These are phyloP conservation scores for Fagus crenata DNA, from an alignment of 306 rosid species.

Conservation along the genomic window DNA sequence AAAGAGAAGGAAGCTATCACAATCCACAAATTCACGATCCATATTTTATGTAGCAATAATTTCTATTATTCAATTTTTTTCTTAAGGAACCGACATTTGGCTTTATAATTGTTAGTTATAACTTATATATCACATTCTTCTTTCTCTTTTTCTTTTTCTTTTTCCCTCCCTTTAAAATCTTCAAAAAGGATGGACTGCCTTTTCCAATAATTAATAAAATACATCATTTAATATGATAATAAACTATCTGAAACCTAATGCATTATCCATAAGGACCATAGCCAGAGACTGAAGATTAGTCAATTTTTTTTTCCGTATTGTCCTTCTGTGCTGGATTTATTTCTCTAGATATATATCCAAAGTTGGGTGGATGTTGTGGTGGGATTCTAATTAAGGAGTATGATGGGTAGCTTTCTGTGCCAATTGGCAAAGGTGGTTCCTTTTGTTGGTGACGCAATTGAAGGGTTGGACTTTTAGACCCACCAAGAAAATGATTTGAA, in stretches of 20 bases:
- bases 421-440: slow-evolving; percentile 15
- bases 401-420: slow-evolving; percentile 21
- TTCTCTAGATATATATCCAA: slow-evolving; percentile 25
- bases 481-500: background rate
- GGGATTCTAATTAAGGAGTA: background rate
- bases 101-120: background rate
- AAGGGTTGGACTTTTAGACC: slow-evolving; percentile 11
- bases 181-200: background rate
- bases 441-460: slow-evolving; percentile 45
- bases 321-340: background rate
- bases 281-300: slow-evolving; percentile 12
- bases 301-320: slow-evolving; percentile 17
- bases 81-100: background rate
- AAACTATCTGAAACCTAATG: background rate
- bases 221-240: background rate
- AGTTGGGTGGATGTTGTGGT: slow-evolving; percentile 26
- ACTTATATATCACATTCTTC: background rate
- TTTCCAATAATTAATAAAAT: background rate
- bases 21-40: background rate
- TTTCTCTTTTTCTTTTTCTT: background rate
- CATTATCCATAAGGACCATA: slow-evolving; percentile 18
- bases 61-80: background rate
- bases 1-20: background rate
- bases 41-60: background rate
- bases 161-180: background rate